phyloP scores from a whole-genome alignment of 257 asterid genomes.

The Linaria vulgaris region DNA sequence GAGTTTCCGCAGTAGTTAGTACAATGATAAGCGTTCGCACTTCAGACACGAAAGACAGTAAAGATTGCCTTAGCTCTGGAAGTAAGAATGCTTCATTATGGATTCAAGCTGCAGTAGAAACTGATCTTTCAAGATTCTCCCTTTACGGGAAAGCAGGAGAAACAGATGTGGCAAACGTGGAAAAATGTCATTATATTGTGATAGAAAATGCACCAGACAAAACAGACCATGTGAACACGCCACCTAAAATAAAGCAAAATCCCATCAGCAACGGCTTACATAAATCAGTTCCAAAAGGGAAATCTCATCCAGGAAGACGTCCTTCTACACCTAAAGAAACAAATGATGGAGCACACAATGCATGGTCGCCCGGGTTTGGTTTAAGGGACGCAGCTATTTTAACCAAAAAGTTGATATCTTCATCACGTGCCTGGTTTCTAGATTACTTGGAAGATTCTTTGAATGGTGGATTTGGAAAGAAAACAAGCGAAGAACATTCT shows the following conservation, averaged over 20 bases:
- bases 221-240: conserved; percentile 30
- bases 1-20: conserved; percentile 34
- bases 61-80: conserved; percentile 18
- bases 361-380: conserved; percentile 42
- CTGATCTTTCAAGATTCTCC: conserved; percentile 66
- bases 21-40: conserved; percentile 31
- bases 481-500: conserved; percentile 32
- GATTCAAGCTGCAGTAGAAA: conserved; percentile 85
- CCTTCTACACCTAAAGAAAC: conserved; percentile 33
- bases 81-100: conserved; percentile 58
- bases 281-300: conserved; percentile 26
- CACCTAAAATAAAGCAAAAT: conserved; percentile 36
- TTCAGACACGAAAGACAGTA: conserved; percentile 30
- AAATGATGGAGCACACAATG: conserved; percentile 29
- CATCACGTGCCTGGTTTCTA: conserved; percentile 68
- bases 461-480: conserved; percentile 42
- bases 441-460: conserved; percentile 64
- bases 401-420: conserved; percentile 52
- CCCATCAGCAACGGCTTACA: conserved; percentile 24
- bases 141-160: conserved; percentile 52
- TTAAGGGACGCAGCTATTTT: conserved; percentile 51
- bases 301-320: conserved; percentile 32
- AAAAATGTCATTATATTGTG: conserved; percentile 43
- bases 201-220: conserved; percentile 42
- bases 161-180: conserved; percentile 33